Base-by-base conservation (phyloP, 2,329 filamentous ascomycete species). In the Cladophialophora bantiana region DNA sequence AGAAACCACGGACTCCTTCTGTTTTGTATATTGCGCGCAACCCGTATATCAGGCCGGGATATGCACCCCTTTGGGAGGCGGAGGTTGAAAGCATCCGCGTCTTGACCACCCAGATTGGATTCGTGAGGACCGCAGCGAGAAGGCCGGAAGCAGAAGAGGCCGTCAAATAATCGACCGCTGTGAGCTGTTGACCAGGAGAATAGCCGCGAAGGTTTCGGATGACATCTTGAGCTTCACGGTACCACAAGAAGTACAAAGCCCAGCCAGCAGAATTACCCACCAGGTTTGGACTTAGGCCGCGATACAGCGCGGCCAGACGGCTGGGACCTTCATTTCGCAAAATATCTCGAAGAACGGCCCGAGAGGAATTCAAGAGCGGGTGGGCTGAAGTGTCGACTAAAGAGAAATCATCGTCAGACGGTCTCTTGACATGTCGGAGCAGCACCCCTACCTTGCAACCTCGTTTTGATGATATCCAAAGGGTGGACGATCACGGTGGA, bases 71-170 rank as follows among this genome's bases (percentile, higher is more conserved):
- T 5, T 88, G 85, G 62, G 86, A 83, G 58, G 87, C 86, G 71
- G 95, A 92, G 3, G 92, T 94, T 35, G 93, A 93, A 31, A 98
- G 84, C 93, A 99, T 98, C 70, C 95, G 90, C 7, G 94, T 98
- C 83, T 98, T 98, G 77, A 99, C 88, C 2, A 99, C 95, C 95
- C 95, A 99, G 73, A 99, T 89, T 2, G 95, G 95, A 77, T 98
- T 98, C 35, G 95, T 98, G 71, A 94, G 84, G 35, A 92, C 81
- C 52, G 94, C 90, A 1, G 93, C 96, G 48, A 92, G 78, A 18
- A 90, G 83, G 35, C 94, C 94, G 73, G 86, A 85, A 42, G 81
- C 77, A 1, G 85, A 91, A 38, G 91, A 94, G 3, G 93, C 88
- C 55, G 90, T 74, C 77, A 97, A 94, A 81, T 94, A 97, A 78